phyloP scores from a whole-genome alignment of 176 grass and related monocot genomes.

The Ensete ventricosum region DNA sequence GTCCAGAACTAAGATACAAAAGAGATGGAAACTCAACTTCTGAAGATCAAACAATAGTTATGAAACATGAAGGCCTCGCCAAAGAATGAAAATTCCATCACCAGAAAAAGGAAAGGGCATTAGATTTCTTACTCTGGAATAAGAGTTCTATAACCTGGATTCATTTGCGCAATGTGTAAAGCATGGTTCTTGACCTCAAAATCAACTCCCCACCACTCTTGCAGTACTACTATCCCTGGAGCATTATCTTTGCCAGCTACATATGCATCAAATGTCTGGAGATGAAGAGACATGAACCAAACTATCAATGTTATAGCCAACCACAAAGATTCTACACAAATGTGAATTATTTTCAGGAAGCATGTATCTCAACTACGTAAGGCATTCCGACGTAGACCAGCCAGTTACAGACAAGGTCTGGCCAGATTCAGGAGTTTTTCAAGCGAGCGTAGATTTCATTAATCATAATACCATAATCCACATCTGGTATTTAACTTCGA shows the following conservation, averaged over 20 bases:
- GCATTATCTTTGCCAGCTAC: constrained; percentile 90
- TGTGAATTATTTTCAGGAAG: neutral
- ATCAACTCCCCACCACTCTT: constrained; percentile 98
- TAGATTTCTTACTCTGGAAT: constrained; percentile 68
- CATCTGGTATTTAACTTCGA: too few species aligned
- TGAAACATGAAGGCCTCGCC: neutral
- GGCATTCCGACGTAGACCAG: too few species aligned
- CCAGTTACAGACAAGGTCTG: too few species aligned
- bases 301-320: neutral
- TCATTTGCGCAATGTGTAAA: constrained; percentile 66
- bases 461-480: too few species aligned
- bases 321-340: neutral
- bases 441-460: too few species aligned
- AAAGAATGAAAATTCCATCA: neutral
- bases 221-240: constrained; percentile 86
- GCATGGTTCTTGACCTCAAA: constrained; percentile 97
- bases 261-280: constrained; percentile 83
- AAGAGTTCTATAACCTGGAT: constrained; percentile 81
- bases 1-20: neutral
- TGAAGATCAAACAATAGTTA: neutral
- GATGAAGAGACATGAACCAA: neutral
- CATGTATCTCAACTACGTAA: neutral
- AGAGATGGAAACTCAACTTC: neutral
- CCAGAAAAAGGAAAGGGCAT: neutral
- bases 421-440: too few species aligned